Conservation (phyloP, 768 basidiomycete species). For the Amanita subjunquillea region DNA sequence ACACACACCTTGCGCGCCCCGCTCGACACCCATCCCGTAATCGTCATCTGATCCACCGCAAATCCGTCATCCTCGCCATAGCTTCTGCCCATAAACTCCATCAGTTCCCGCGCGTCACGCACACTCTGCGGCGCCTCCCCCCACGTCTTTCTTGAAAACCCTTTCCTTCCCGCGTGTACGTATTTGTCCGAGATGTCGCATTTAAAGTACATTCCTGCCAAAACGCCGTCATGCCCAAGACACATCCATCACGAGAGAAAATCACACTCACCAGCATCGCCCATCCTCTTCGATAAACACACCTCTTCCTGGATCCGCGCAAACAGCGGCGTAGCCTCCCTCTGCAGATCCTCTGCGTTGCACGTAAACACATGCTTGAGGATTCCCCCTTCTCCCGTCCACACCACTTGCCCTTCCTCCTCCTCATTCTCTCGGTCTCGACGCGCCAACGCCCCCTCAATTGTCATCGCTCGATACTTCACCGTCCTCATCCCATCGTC, state of each 20-base stretch:
- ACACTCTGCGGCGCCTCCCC: neutral
- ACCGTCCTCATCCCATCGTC: conserved; percentile 7
- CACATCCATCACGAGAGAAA: neutral
- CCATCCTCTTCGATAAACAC: conserved; percentile 1
- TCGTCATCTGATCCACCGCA: conserved; percentile 13
- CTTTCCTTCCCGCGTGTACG: neutral
- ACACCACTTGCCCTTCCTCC: neutral
- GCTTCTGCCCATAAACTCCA: neutral
- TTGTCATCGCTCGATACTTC: neutral
- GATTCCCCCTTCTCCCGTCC: neutral
- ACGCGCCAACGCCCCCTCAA: neutral
- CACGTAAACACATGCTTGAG: conserved; percentile 7
- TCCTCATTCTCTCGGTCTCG: neutral
- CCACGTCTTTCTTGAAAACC: conserved; percentile 1
- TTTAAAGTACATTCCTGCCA: neutral
- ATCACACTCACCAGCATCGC: conserved; percentile 3
- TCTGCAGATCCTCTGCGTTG: conserved; percentile 2
- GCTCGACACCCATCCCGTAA: conserved; percentile 31
- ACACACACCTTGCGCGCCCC: conserved; percentile 25
- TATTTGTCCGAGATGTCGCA: neutral
- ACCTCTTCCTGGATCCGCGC: conserved; percentile 2
- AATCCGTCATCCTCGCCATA: neutral
- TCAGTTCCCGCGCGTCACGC: neutral
- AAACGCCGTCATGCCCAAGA: neutral
- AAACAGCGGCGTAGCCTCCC: neutral